Evolutionary conservation across 306 rosid genomes (phyloP).

Genomic region (Acacia confusa): DNA sequence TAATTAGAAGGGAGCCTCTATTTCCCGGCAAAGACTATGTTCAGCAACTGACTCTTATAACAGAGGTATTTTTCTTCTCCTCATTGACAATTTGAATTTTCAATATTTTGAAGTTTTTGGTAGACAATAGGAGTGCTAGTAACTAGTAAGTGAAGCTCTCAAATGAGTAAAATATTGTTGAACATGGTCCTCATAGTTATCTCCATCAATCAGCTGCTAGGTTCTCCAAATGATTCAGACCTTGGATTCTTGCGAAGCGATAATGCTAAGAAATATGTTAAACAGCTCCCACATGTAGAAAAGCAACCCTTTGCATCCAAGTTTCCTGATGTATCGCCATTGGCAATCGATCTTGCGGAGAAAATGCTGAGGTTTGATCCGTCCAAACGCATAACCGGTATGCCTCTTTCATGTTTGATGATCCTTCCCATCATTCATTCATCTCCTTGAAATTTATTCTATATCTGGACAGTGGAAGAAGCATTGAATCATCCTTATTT

Average conservation of each 20-base stretch:
- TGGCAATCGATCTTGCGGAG: conserved; percentile 91
- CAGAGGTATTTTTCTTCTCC: conserved; percentile 45
- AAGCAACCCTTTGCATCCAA: conserved; percentile 63
- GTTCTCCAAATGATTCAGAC: conserved; percentile 87
- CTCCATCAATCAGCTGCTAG: conserved; percentile 59
- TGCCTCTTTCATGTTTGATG: conserved; percentile 26
- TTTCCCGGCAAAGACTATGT: conserved; percentile 77
- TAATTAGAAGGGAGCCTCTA: conserved; percentile 60
- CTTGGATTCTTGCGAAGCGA: conserved; percentile 95
- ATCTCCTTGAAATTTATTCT: conserved; percentile 24
- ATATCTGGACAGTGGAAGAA: conserved; percentile 66
- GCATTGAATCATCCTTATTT: conserved; percentile 89
- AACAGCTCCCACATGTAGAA: conserved; percentile 76
- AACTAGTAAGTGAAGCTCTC: not conserved
- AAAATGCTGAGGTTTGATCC: conserved; percentile 93
- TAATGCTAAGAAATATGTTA: conserved; percentile 88
- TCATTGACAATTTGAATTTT: conserved; percentile 2
- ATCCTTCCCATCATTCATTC: not conserved
- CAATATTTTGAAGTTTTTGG: conserved; percentile 11
- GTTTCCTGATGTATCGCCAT: conserved; percentile 66
- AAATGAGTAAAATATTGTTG: conserved; percentile 10
- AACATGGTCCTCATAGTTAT: conserved; percentile 23
- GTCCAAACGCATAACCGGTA: conserved; percentile 85
- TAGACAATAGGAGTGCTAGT: not conserved
- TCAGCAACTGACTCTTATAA: conserved; percentile 67